Base-by-base conservation (phyloP, 2,329 filamentous ascomycete species). In the Diplodia sapinea region DNA sequence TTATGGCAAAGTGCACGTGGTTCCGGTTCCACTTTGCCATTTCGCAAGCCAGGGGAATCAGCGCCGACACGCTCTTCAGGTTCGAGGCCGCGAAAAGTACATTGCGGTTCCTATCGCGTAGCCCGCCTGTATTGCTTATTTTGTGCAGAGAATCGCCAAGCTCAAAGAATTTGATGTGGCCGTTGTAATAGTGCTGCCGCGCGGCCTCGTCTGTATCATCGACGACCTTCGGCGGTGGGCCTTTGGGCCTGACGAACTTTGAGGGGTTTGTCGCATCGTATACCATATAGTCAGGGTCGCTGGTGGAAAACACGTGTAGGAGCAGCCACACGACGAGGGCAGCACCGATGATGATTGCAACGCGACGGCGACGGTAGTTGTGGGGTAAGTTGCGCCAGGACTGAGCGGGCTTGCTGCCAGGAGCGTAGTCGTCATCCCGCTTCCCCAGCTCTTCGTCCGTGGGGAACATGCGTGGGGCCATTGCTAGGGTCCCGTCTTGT, bases 11-110 rank as follows among this genome's bases (percentile, higher is more conserved):
- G 76, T 98, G 94, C 9, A 97, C 93, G 70, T 88, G 85, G 74
- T 88, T 96, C 68, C 86, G 83, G 67, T 86, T 84, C 77, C 88
- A 85, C 26, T 78, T 78, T 7, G 89, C 89, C 94, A 97, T 97
- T 73, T 92, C 87, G 78, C 95, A 98, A 6, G 94, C 92, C 75
- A 97, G 83, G 0, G 93, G 93, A 38, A 97, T 81, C 65, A 97
- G 77, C 38, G 86, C 85, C 0, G 91, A 86, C 17, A 89, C 87
- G 74, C 92, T 95, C 76, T 86, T 86, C 62, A 96, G 79, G 69
- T 85, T 93, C 0, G 91, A 89, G 3, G 91, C 89, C 4, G 89
- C 90, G 75, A 97, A 97, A 3, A 97, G 78, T 17, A 97, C 85
- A 73, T 93, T 93, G 62, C 86, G 86, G 74, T 91, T 92, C 47